phyloP scores from a whole-genome alignment of 495 filamentous ascomycete genomes.

The Peziza echinospora region DNA sequence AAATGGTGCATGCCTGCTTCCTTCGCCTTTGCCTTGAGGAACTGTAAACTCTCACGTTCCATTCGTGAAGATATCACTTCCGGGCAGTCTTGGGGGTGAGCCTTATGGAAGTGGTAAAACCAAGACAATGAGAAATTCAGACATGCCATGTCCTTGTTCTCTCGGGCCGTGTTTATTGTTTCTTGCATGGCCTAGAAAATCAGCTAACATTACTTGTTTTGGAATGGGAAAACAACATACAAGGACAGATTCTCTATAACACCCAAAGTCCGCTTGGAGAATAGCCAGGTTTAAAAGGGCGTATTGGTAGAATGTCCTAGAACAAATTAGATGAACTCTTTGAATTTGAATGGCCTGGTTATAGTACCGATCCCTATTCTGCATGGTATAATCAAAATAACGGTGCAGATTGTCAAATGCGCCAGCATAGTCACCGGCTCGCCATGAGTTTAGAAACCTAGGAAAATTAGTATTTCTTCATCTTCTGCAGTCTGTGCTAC shows the following conservation, averaged over 20 bases:
- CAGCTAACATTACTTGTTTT: too few relatives aligned
- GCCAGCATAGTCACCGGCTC: constrained; percentile 68
- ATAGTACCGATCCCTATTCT: constrained; percentile 43
- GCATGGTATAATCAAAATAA: constrained; percentile 95
- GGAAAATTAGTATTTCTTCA: constrained; percentile 6
- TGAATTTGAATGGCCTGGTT: neutral
- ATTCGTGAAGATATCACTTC: constrained; percentile 26
- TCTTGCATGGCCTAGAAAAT: constrained; percentile 56
- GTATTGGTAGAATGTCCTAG: constrained; percentile 67
- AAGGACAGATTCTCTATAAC: constrained; percentile 68
- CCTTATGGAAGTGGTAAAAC: constrained; percentile 85
- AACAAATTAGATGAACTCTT: neutral
- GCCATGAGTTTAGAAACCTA: constrained; percentile 77
- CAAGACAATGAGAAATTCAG: constrained; percentile 90
- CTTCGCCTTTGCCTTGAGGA: constrained; percentile 70
- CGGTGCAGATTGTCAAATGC: constrained; percentile 82
- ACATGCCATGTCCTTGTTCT: constrained; percentile 79
- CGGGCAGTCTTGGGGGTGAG: constrained; percentile 36
- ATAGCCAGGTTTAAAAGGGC: constrained; percentile 86
- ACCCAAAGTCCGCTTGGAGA: constrained; percentile 87
- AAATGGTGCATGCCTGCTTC: constrained; percentile 76
- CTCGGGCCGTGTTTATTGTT: constrained; percentile 70
- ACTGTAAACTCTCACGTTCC: constrained; percentile 61
- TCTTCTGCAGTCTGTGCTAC: constrained; percentile 2
- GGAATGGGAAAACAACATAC: constrained; percentile 1